Evolutionary conservation across 176 grass and related monocot genomes (phyloP), one percentile per base, ranked within the genome.

Genomic region (Phyllostachys edulis): DNA sequence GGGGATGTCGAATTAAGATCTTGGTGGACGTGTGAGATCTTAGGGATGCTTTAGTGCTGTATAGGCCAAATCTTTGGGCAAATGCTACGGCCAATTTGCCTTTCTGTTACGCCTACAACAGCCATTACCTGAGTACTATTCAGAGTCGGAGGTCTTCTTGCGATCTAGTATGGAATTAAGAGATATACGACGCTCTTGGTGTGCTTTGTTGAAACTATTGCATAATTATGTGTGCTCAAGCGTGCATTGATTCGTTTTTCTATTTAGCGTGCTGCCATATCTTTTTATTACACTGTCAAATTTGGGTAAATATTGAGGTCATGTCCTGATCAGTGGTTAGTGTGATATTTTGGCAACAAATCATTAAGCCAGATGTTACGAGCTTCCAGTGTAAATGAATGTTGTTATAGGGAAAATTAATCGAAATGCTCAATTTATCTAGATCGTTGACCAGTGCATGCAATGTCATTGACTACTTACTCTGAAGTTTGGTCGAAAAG

Each of bases 371-470:
- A 80, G 52, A 40, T 45, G 67, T 17, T 18, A 4, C 54, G 24
- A 56, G 12, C 6, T 63, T 78, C 49, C 36, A 41, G 17, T 86
- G 41, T 64, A 21, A 34, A 41, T 54, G 76, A 41, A 63, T 86
- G 44, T 9, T 57, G 3, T 59, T 69, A 60, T 37, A 69, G 51
- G 41, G 8, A 6, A 38, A 70, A 12, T 41, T 78, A 17, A 49
- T 49, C 1, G 1, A 26, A n/a, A 21, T 56, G 20, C 9, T 56
- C n/a, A 29, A 54, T 52, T 74, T 51, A 16, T 17, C 23, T 74
- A 74, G 4, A 52, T 68, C 7, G 15, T 20, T 39, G 17, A 1
- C 36, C 69, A 71, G 5, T 34, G 16, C 12, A 64, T 34, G 26
- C 23, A 64, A 34, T 34, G 29, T 15, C 14, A 6, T 15, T 13